These are phyloP conservation scores for Calonectria pseudoreteaudii DNA, from an alignment of 2,329 filamentous ascomycete species.

Conservation along the genomic window DNA sequence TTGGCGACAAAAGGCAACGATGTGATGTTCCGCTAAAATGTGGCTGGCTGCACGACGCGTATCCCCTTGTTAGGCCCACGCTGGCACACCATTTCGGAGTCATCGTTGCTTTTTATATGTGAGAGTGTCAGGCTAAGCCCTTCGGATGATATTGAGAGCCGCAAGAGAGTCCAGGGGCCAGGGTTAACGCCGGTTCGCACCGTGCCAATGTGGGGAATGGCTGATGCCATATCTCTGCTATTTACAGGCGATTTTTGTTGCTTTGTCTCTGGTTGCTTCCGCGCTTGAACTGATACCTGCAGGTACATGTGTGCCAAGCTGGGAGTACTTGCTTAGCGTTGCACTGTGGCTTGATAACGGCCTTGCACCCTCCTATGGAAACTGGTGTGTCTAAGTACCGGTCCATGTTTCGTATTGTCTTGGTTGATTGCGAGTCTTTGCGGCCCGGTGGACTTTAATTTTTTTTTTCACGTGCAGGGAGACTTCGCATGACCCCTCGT, in stretches of 20 bases:
- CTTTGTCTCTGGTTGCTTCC: background rate
- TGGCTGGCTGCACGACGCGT: slow-evolving; percentile 1
- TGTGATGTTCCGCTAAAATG: background rate
- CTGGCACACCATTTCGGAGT: background rate
- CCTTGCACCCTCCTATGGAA: background rate
- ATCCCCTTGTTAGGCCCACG: background rate
- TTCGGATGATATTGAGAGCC: background rate
- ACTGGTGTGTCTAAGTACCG: background rate
- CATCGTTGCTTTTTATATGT: background rate
- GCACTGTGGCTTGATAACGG: background rate
- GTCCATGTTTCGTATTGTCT: background rate
- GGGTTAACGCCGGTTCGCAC: background rate
- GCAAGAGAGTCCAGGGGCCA: background rate
- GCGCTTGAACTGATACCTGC: background rate
- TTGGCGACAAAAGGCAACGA: background rate
- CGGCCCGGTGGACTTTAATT: background rate
- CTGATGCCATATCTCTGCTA: background rate
- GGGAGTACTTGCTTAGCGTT: background rate
- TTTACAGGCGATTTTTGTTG: background rate
- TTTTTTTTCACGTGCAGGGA: background rate
- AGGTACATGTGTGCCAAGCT: background rate
- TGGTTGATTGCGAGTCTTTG: background rate
- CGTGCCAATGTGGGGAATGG: background rate
- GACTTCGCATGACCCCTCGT: background rate
- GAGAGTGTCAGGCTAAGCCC: background rate